These are phyloP conservation scores for Penicillium longicatenatum DNA, from an alignment of 495 filamentous ascomycete species.

Conservation along the genomic window DNA sequence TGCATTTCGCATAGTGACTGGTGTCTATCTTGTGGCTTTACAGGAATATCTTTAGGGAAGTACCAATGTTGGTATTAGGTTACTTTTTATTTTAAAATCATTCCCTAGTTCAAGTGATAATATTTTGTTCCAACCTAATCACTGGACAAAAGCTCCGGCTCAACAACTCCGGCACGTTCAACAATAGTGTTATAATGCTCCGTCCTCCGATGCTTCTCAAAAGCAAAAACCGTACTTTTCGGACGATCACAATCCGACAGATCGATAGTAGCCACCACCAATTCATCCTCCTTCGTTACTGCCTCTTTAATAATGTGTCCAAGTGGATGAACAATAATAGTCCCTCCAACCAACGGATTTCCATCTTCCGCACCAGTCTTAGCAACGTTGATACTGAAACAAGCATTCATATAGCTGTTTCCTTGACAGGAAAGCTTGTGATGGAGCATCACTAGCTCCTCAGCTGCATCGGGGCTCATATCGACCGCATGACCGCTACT, in stretches of 20 bases:
- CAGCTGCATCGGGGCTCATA: conserved; percentile 41
- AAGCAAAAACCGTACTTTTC: conserved; percentile 50
- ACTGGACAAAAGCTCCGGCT: conserved; percentile 31
- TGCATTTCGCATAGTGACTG: no score
- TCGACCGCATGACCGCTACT: conserved; percentile 43
- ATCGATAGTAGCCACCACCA: conserved; percentile 50
- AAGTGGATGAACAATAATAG: conserved; percentile 50
- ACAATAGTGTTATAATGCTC: conserved; percentile 47
- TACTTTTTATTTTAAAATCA: no score
- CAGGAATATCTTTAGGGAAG: no score
- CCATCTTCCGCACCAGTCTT: conserved; percentile 50
- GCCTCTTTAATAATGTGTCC: conserved; percentile 50
- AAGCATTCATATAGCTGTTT: conserved; percentile 51
- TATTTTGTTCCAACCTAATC: not conserved
- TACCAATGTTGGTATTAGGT: no score
- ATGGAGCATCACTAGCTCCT: conserved; percentile 45
- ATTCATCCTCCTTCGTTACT: conserved; percentile 44
- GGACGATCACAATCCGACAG: conserved; percentile 44
- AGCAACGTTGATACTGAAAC: conserved; percentile 46
- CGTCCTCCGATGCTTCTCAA: conserved; percentile 46
- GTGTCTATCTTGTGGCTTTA: no score
- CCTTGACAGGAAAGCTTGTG: conserved; percentile 47
- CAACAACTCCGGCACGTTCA: conserved; percentile 44
- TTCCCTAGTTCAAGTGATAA: not conserved
- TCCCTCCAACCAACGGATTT: conserved; percentile 48